phyloP scores from a whole-genome alignment of 2,329 filamentous ascomycete genomes.

The Pseudogymnoascus sp. region DNA sequence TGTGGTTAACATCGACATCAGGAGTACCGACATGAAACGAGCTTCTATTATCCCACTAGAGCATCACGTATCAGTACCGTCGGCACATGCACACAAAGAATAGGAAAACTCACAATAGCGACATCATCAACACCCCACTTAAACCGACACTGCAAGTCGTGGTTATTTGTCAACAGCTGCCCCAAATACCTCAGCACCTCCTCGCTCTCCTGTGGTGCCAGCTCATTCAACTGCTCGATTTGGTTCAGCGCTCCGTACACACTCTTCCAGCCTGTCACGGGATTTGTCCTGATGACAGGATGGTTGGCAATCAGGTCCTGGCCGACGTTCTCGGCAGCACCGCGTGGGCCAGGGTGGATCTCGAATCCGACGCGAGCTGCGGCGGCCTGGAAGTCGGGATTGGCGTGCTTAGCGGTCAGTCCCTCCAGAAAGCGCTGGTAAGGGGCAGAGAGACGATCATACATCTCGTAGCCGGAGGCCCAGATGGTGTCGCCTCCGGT shows the following conservation, averaged over 20 bases:
- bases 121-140: slow-evolving; percentile 24
- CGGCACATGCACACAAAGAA: background rate
- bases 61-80: slow-evolving; percentile 15
- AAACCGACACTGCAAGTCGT: slow-evolving; percentile 34
- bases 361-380: slow-evolving; percentile 35
- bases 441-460: slow-evolving; percentile 40
- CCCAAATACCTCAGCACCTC: slow-evolving; percentile 21
- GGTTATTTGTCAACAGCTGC: slow-evolving; percentile 32
- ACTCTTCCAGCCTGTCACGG: slow-evolving; percentile 56
- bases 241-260: slow-evolving; percentile 39
- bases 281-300: slow-evolving; percentile 52
- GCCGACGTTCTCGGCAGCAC: slow-evolving; percentile 47
- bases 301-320: slow-evolving; percentile 41
- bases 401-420: slow-evolving; percentile 38
- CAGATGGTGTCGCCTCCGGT: slow-evolving; percentile 39
- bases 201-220: slow-evolving; percentile 35
- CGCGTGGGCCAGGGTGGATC: slow-evolving; percentile 40
- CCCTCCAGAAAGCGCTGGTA: slow-evolving; percentile 41
- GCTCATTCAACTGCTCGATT: slow-evolving; percentile 35
- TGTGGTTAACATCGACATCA: slow-evolving; percentile 27
- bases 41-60: slow-evolving; percentile 30
- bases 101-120: slow-evolving; percentile 34
- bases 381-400: slow-evolving; percentile 33
- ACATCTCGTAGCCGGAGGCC: slow-evolving; percentile 35
- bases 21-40: slow-evolving; percentile 28